Evolutionary conservation across 306 rosid genomes (phyloP).

Genomic region (Pyrus communis): DNA sequence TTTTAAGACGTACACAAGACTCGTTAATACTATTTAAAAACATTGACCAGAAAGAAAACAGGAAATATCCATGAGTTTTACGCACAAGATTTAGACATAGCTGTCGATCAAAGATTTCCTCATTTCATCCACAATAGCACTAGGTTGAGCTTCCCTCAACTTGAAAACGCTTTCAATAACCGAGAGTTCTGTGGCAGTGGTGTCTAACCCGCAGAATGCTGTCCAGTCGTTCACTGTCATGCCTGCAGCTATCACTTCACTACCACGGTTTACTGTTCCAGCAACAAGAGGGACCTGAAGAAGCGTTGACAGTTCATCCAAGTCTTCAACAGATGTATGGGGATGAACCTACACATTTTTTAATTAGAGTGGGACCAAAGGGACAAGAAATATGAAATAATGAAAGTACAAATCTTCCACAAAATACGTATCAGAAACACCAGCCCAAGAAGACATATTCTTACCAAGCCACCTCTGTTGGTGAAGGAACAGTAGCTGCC

Average conservation of each 20-base stretch:
- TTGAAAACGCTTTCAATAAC: constrained; percentile 87
- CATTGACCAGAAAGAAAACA: not conserved
- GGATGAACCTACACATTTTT: constrained; percentile 71
- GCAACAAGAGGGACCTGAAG: constrained; percentile 95
- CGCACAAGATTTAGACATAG: constrained; percentile 36
- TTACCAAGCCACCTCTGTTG: constrained; percentile 91
- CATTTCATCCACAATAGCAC: constrained; percentile 79
- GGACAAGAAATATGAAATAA: not conserved
- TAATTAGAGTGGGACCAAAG: not conserved
- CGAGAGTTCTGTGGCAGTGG: constrained; percentile 88
- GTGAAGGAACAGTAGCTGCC: constrained; percentile 87
- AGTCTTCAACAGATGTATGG: constrained; percentile 80
- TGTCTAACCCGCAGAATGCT: constrained; percentile 89
- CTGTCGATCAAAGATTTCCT: constrained; percentile 80
- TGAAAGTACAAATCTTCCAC: not conserved
- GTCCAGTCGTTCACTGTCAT: constrained; percentile 90
- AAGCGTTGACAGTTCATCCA: constrained; percentile 89
- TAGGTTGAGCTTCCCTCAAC: constrained; percentile 81
- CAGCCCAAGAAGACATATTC: not conserved
- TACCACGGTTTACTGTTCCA: constrained; percentile 83
- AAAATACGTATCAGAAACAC: not conserved
- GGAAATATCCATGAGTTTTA: not conserved
- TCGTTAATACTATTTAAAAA: not conserved
- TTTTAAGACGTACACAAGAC: not conserved
- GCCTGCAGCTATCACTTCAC: constrained; percentile 87